A percentile compares a stretch with the other conserved stretches of the same genome.
Evolutionary conservation across 139 green algal genomes (phyloP).

Genomic region (Auxenochlorella protothecoides): DNA sequence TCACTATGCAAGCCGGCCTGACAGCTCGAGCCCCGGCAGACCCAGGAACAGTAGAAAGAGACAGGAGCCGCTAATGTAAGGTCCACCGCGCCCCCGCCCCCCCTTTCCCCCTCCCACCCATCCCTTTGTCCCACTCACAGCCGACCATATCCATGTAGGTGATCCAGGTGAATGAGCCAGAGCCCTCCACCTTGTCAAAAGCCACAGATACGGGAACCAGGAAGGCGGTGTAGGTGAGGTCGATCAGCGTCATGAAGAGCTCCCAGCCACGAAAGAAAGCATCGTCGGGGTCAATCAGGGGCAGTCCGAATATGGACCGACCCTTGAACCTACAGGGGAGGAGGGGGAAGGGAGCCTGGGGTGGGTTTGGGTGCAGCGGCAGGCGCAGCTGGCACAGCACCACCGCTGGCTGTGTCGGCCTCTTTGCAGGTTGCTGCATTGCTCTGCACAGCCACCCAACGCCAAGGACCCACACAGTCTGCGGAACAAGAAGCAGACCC

Average conservation of each 20-base stretch:
- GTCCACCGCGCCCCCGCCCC: no score
- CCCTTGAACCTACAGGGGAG: background rate
- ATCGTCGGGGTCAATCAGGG: background rate
- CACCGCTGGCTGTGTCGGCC: no score
- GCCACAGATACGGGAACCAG: constrained; percentile 15
- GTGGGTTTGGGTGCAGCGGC: no score
- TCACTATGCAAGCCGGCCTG: no score
- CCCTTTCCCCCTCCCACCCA: background rate
- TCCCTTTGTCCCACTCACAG: background rate
- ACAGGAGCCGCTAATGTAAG: no score
- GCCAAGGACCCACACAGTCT: background rate
- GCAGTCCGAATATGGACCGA: constrained; percentile 1
- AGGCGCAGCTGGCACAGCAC: no score
- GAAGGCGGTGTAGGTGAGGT: constrained; percentile 27
- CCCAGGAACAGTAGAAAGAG: no score
- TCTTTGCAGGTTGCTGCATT: background rate
- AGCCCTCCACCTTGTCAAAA: constrained; percentile 5
- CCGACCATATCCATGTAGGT: constrained; percentile 4
- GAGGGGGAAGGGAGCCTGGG: no score
- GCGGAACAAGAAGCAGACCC: no score
- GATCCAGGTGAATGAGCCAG: constrained; percentile 9
- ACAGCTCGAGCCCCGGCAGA: no score
- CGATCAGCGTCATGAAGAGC: constrained; percentile 4
- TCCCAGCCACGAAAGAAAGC: background rate
- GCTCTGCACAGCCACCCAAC: background rate